A percentile compares a stretch with the other conserved stretches of the same genome.
Evolutionary conservation across 1,284 basidiomycete species (phyloP).

Genomic region (Quambalaria eucalypti): DNA sequence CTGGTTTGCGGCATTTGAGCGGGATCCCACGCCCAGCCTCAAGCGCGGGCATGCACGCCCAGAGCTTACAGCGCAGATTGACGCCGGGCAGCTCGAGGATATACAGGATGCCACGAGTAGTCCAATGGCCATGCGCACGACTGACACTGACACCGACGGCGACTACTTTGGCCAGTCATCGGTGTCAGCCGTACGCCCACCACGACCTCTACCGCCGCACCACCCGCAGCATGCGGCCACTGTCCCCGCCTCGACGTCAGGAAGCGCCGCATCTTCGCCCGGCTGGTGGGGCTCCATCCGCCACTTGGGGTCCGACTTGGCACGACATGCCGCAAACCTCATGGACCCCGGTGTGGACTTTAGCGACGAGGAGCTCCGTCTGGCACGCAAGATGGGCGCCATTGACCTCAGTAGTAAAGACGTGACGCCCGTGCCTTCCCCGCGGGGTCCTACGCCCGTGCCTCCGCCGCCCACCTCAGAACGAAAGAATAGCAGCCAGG

Average conservation of each 20-base stretch:
- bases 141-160: background rate
- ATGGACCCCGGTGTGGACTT: constrained; percentile 16
- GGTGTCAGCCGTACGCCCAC: no score
- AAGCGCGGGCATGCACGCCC: constrained; percentile 6
- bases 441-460: background rate
- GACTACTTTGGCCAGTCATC: constrained; percentile 11
- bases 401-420: background rate
- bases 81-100: constrained; percentile 23
- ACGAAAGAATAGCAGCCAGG: constrained; percentile 4
- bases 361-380: constrained; percentile 4
- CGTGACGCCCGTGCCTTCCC: background rate
- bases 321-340: constrained; percentile 23
- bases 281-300: constrained; percentile 29
- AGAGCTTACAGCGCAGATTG: constrained; percentile 7
- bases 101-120: constrained; percentile 27
- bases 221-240: background rate
- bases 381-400: background rate
- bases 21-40: constrained; percentile 14
- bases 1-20: constrained; percentile 27
- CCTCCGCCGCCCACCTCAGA: background rate
- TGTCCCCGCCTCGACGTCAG: background rate
- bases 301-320: constrained; percentile 19
- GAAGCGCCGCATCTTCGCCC: constrained; percentile 16
- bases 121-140: constrained; percentile 8
- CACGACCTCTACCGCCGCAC: no score